A percentile compares a stretch with the other conserved stretches of the same genome.
Conservation (phyloP, 2,329 filamentous ascomycete species). For the Phaeoacremonium minimum region DNA sequence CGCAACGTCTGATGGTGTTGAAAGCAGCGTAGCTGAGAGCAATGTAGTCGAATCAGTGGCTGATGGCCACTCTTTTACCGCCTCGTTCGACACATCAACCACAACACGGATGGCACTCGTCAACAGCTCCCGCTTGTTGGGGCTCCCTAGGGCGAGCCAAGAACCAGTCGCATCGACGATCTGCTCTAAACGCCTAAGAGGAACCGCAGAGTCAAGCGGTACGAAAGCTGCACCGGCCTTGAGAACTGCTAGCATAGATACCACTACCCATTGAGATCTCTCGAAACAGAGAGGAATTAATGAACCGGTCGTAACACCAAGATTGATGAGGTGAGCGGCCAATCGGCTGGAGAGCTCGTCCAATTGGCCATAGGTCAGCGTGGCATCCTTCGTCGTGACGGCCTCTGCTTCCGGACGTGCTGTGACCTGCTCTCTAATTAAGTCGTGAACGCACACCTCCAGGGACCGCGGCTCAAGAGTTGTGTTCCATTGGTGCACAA, state of each 20-base stretch:
- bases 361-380: conserved; percentile 10
- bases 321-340: conserved; percentile 7
- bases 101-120: too few species aligned
- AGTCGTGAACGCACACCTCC: not conserved
- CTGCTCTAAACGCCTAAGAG: too few species aligned
- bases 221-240: conserved; percentile 19
- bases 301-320: conserved; percentile 11
- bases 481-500: not conserved
- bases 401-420: conserved; percentile 2
- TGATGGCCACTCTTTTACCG: too few species aligned
- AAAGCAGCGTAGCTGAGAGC: not conserved
- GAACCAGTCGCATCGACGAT: too few species aligned
- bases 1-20: too few species aligned
- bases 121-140: too few species aligned
- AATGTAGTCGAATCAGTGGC: not conserved
- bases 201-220: conserved; percentile 13
- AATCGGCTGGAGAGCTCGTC: conserved; percentile 9
- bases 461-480: not conserved
- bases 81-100: too few species aligned
- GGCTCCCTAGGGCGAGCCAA: too few species aligned
- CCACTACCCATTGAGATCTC: conserved; percentile 14
- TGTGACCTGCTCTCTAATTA: not conserved
- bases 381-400: conserved; percentile 12
- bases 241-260: conserved; percentile 15
- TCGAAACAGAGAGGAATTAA: conserved; percentile 15